Base-by-base conservation (phyloP, 2,329 filamentous ascomycete genomes). In the Magnaporthales sp. region DNA sequence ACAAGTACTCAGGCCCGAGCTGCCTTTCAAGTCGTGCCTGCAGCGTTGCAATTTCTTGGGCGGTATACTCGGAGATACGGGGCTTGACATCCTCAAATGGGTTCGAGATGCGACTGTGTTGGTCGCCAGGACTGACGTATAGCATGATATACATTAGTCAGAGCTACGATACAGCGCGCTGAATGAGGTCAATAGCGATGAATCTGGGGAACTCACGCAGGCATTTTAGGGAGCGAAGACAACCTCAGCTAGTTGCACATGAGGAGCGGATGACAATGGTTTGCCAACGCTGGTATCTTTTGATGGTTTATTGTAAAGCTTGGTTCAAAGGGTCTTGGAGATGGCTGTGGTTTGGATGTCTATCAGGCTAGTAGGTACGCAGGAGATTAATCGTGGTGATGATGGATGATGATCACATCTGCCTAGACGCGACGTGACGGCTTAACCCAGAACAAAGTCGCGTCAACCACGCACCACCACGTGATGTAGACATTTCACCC, bases 1-100 rank as follows among this genome's bases (percentile, higher is more conserved):
- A 98, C 67, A 99, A 91, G 76, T 96, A 99, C 79, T 99, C 96
- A 0, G 95, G 95, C 0, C 95, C 95, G 11, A 99, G 86, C 75
- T 97, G 93, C 75, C 93, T 96, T 75, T 98, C 91, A 31, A 99
- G 86, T 32, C 92, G 89, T 70, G 87, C 87, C 74, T 97, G 91
- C 15, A 99, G 83, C 0, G 92, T 94, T 26, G 93, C 93, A 67
- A 97, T 94, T 75, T 99, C 90, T 71, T 87, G 83, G n/a, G 93
- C 92, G 0, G 93, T 96, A 80, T 92, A 99, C 74, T 91, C 87
- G 65, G 86, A 89, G 31, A 97, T 84, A 58, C 86, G 86, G 64
- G 84, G 86, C 74, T 84, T 84, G 2, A 80, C 76, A 71, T 94
- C 90, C 76, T 92, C 89, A 77, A 95, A 99, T 8, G 93, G 93